phyloP scores from a whole-genome alignment of 2,329 filamentous ascomycete genomes.

The Colletotrichum orchidophilum region DNA sequence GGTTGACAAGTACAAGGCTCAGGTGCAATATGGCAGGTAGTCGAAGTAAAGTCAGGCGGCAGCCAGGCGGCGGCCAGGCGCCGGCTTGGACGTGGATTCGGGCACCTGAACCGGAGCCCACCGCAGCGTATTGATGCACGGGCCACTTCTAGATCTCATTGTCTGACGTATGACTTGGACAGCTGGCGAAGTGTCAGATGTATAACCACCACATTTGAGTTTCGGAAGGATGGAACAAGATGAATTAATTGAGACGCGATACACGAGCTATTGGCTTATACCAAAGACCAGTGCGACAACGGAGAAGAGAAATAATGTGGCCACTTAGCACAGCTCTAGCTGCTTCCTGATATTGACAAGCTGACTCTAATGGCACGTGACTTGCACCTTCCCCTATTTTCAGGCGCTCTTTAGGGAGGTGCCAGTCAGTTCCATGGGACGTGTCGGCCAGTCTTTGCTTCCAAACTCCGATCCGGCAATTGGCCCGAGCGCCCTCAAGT shows the following conservation, averaged over 20 bases:
- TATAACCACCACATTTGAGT: constrained; percentile 25
- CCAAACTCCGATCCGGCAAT: constrained; percentile 18
- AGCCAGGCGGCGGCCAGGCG: neutral
- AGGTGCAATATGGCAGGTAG: constrained; percentile 12
- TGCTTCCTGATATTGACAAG: neutral
- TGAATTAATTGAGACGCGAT: neutral
- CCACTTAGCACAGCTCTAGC: neutral
- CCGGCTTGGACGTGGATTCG: constrained; percentile 6
- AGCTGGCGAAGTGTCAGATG: constrained; percentile 13
- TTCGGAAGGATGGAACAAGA: constrained; percentile 9
- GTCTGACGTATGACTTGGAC: constrained; percentile 20
- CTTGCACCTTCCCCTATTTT: constrained; percentile 24
- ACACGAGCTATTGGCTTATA: neutral
- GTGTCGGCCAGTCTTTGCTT: constrained; percentile 23
- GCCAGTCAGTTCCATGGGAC: constrained; percentile 2
- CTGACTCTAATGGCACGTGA: constrained; percentile 27
- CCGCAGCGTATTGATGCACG: constrained; percentile 8
- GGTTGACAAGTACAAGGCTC: constrained; percentile 21
- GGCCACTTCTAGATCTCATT: neutral
- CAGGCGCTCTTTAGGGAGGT: constrained; percentile 17
- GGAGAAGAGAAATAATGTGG: neutral
- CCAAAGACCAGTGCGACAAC: neutral
- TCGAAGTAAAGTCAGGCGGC: constrained; percentile 18
- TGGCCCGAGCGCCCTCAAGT: constrained; percentile 33
- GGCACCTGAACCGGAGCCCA: constrained; percentile 21